These are phyloP conservation scores for Pterocarpus santalinus DNA, from an alignment of 306 rosid species.

Conservation along the genomic window DNA sequence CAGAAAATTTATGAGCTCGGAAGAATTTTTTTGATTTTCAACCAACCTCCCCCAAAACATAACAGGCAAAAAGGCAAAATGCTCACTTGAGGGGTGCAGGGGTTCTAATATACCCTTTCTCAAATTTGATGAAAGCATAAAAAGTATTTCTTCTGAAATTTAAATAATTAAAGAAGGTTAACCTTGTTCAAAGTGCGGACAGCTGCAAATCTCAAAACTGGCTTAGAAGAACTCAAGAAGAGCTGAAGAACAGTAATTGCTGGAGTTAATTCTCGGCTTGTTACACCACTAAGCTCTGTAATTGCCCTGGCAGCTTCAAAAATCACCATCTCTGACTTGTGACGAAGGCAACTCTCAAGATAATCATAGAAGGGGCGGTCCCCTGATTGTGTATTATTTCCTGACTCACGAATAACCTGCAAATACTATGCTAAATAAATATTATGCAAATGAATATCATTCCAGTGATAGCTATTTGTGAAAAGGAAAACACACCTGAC, in stretches of 20 bases:
- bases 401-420: constrained; percentile 94
- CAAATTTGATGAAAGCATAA: constrained; percentile 22
- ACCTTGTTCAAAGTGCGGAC: constrained; percentile 99
- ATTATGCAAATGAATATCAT: constrained; percentile 28
- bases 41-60: constrained; percentile 33
- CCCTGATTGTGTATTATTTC: constrained; percentile 73
- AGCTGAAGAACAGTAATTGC: constrained; percentile 99
- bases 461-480: constrained; percentile 4
- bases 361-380: constrained; percentile 96
- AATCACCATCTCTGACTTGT: constrained; percentile 98
- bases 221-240: constrained; percentile 95
- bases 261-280: constrained; percentile 91
- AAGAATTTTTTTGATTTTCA: background rate
- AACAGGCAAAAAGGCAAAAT: constrained; percentile 37
- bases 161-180: constrained; percentile 21
- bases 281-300: constrained; percentile 93
- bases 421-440: constrained; percentile 39
- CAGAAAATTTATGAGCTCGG: background rate
- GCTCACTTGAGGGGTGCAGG: background rate
- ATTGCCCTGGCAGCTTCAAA: constrained; percentile 99
- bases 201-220: constrained; percentile 98
- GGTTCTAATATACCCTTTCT: constrained; percentile 19
- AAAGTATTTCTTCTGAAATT: constrained; percentile 33
- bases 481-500: constrained; percentile 73
- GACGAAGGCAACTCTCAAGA: constrained; percentile 98